Evolutionary conservation across 2,329 filamentous ascomycete species (phyloP), one percentile per base, ranked within the genome.

Genomic region (Alternaria brassicicola): DNA sequence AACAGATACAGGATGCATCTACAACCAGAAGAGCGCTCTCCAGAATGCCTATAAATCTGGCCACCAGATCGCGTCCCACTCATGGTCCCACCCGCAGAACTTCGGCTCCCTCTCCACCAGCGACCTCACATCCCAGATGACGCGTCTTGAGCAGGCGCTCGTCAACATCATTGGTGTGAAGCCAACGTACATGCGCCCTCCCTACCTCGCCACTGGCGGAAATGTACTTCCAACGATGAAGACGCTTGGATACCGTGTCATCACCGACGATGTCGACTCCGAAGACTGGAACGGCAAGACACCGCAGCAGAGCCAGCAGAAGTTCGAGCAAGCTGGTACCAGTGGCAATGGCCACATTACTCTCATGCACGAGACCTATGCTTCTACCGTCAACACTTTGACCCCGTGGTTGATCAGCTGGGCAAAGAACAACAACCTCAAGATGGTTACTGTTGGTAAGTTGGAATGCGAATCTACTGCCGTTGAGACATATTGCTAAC

Each of bases 141-240:
- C 63, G 26, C 64, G 65, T 39, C 62, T 77, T 10, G 74, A 77
- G 47, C 66, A 64, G n/a, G 74, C 74, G 2, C 64, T 76, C 31
- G 62, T 72, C 56, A 76, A 74, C 64, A 76, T 77, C 56, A 75
- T 76, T 51, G 74, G 74, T 55, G 65, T 68, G 17, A 74, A 74
- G 56, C 74, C 74, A 3, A 77, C 74, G 0, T 77, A 77, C 64
- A 76, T 76, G 74, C 74, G 74, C 0, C 74, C 74, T 1, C 74
- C 74, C 0, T 76, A 77, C 55, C 72, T 76, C 43, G 72, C 72
- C 12, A 75, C 73, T 0, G 67, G 70, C 45, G 70, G 69, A 35
- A 71, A 50, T 45, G 71, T 75, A n/a, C 64, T 74, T 4, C 59
- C 68, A 6, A 72, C 68, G 25, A 74, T 76, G 72, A 67, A 68